Percentiles rank a stretch among this genome's conserved stretches.
Evolutionary conservation across 2,329 filamentous ascomycete genomes (phyloP).

Genomic region (Pestalotiopsis sp.): DNA sequence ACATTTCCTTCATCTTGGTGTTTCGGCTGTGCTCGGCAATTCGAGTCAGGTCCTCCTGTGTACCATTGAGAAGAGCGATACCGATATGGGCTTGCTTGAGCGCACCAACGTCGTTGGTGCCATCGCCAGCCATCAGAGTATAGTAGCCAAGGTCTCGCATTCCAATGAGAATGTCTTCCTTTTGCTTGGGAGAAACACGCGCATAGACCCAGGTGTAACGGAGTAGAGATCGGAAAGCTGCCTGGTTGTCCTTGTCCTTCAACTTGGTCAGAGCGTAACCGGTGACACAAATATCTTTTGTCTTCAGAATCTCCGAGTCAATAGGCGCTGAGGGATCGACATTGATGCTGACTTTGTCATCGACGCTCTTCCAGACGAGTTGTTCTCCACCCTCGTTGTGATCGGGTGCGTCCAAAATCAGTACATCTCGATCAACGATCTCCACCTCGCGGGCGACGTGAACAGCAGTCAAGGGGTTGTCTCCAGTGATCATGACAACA

Average conservation of each 20-base stretch:
- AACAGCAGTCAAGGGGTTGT: slow-evolving; percentile 94
- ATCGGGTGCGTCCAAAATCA: slow-evolving; percentile 94
- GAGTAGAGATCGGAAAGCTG: slow-evolving; percentile 75
- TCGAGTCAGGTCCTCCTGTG: slow-evolving; percentile 83
- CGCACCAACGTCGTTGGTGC: slow-evolving; percentile 96
- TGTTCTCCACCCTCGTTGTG: slow-evolving; percentile 79
- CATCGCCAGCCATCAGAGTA: slow-evolving; percentile 97
- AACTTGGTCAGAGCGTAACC: slow-evolving; percentile 84
- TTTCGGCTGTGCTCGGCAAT: slow-evolving; percentile 93
- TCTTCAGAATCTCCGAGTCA: slow-evolving; percentile 76
- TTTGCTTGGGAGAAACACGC: slow-evolving; percentile 96
- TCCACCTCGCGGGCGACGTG: slow-evolving; percentile 95
- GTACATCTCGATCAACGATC: slow-evolving; percentile 92
- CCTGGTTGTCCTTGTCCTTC: slow-evolving; percentile 70
- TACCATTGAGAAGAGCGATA: slow-evolving; percentile 93
- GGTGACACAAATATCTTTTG: slow-evolving; percentile 92
- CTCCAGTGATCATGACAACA: slow-evolving; percentile 98
- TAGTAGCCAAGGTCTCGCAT: slow-evolving; percentile 97
- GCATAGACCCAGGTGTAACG: slow-evolving; percentile 97
- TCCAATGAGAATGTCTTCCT: slow-evolving; percentile 96
- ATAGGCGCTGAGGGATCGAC: slow-evolving; percentile 83
- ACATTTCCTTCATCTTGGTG: slow-evolving; percentile 97
- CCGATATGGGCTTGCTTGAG: slow-evolving; percentile 98
- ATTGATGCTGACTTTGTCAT: slow-evolving; percentile 83
- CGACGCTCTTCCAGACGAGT: slow-evolving; percentile 91